Percentiles rank a stretch among this genome's conserved stretches.
phyloP scores from a whole-genome alignment of 2,329 filamentous ascomycete genomes.

The Aureobasidium sp. region DNA sequence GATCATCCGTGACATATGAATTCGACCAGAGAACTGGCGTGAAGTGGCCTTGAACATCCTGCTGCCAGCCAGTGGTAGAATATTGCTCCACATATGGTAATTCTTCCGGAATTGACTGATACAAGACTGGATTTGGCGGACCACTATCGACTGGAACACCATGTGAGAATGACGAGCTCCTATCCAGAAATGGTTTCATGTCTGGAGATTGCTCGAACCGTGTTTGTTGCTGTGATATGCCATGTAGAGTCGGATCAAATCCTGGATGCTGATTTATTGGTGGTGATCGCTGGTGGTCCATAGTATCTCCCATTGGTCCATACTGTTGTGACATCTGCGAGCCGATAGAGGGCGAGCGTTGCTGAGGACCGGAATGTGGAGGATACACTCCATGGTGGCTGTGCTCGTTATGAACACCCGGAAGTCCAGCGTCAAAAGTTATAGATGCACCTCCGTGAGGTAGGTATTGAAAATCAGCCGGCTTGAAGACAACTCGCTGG shows the following conservation, averaged over 20 bases:
- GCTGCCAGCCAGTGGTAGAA: not conserved
- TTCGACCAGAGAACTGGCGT: constrained; percentile 6
- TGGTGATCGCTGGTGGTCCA: not conserved
- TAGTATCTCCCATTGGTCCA: not conserved
- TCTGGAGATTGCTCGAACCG: not conserved
- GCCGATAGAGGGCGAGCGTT: not conserved
- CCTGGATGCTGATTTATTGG: not conserved
- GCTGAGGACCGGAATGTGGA: not conserved
- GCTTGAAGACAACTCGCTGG: constrained; percentile 72
- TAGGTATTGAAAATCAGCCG: constrained; percentile 49
- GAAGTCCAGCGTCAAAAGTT: constrained; percentile 22
- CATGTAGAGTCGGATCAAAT: not conserved
- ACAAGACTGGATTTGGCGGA: not conserved
- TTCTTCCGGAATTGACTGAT: not conserved
- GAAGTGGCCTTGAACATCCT: not conserved
- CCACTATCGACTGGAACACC: not conserved
- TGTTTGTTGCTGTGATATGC: not conserved
- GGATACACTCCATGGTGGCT: not conserved
- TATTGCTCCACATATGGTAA: not conserved
- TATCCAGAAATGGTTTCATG: not conserved
- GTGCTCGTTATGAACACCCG: not conserved
- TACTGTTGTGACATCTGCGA: constrained; percentile 2
- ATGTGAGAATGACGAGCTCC: not conserved
- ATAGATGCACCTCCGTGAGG: constrained; percentile 33
- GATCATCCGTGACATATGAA: not conserved